Conservation (phyloP, 257 asterid species). For the Jaltomata sinuosa region DNA sequence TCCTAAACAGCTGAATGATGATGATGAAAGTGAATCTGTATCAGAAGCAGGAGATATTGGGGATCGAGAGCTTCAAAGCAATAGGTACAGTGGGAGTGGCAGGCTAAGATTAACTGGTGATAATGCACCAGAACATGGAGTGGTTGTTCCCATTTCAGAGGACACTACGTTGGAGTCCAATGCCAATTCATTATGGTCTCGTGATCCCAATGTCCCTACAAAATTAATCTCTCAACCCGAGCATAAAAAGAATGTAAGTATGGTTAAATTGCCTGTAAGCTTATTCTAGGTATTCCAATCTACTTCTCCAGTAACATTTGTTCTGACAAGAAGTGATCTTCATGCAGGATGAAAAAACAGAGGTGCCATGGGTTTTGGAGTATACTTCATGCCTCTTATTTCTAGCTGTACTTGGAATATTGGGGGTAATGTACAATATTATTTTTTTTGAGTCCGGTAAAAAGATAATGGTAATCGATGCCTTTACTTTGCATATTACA, state of each 20-base stretch:
- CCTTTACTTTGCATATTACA: not conserved
- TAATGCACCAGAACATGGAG: constrained; percentile 23
- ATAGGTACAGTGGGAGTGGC: constrained; percentile 39
- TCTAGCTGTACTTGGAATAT: constrained; percentile 62
- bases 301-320: not conserved
- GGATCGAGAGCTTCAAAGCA: constrained; percentile 59
- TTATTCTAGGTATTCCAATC: not conserved
- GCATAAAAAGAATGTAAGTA: constrained; percentile 32
- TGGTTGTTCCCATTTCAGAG: constrained; percentile 37
- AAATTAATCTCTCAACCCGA: constrained; percentile 17
- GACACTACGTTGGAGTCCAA: constrained; percentile 10
- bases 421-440: constrained; percentile 39
- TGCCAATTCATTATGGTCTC: not conserved
- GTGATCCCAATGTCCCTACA: not conserved
- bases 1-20: constrained; percentile 26
- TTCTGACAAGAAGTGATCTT: not conserved
- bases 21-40: constrained; percentile 38
- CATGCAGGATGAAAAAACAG: constrained; percentile 33
- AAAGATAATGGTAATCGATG: not conserved
- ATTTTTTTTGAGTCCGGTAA: not conserved
- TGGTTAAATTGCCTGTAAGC: not conserved
- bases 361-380: constrained; percentile 39
- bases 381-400: constrained; percentile 43
- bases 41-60: constrained; percentile 98
- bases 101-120: constrained; percentile 36